Percentiles rank a stretch among this genome's conserved stretches.
These are phyloP conservation scores for Cyclostephanos tholiformis DNA, from an alignment of 108 stramenopile species.

Conservation along the genomic window DNA sequence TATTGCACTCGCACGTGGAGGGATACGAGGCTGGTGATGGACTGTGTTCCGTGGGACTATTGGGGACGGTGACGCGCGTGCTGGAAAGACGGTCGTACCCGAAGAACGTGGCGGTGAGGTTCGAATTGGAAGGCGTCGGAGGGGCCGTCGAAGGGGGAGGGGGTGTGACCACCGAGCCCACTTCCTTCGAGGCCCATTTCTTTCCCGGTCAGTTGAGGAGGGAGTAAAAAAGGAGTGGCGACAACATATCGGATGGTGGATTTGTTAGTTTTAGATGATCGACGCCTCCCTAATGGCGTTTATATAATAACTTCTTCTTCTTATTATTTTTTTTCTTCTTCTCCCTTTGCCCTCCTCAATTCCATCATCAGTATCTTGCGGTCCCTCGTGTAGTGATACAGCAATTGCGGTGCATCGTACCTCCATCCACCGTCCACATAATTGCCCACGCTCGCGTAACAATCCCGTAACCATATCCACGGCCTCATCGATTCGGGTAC, in stretches of 20 bases:
- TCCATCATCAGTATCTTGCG: constrained; percentile 31
- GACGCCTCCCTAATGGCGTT: no score
- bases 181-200: no score
- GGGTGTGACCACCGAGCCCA: no score
- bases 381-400: constrained; percentile 66
- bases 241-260: no score
- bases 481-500: constrained; percentile 46
- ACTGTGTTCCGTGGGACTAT: constrained; percentile 45
- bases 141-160: no score
- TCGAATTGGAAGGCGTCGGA: constrained; percentile 27
- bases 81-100: constrained; percentile 32
- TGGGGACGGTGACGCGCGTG: constrained; percentile 40
- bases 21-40: constrained; percentile 20
- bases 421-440: constrained; percentile 41
- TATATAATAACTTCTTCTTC: no score
- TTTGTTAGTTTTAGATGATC: no score
- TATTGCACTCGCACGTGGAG: constrained; percentile 42
- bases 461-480: constrained; percentile 55
- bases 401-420: constrained; percentile 48
- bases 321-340: no score
- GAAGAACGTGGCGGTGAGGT: constrained; percentile 46
- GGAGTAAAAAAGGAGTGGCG: no score
- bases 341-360: constrained; percentile 14
- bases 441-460: constrained; percentile 38
- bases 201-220: no score